Evolutionary conservation across 2,329 filamentous ascomycete genomes (phyloP).

Genomic region (Mycosphaerella arachidis): DNA sequence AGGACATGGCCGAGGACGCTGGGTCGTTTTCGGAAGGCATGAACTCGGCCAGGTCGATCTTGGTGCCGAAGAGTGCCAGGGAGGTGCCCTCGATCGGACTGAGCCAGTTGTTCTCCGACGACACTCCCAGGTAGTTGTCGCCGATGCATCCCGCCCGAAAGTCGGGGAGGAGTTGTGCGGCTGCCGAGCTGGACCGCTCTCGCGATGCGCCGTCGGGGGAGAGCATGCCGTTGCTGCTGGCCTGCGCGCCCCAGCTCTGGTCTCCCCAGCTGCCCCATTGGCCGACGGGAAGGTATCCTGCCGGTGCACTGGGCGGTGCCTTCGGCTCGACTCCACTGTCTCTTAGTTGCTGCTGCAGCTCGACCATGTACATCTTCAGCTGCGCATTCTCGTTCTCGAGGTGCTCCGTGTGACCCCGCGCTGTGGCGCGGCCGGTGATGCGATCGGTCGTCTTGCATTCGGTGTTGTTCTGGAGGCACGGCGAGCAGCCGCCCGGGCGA

Average conservation of each 20-base stretch:
- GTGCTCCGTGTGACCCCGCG: slow-evolving; percentile 71
- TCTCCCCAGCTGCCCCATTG: slow-evolving; percentile 10
- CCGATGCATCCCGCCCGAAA: slow-evolving; percentile 47
- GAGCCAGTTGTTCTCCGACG: slow-evolving; percentile 59
- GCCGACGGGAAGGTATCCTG: slow-evolving; percentile 3
- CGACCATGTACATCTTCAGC: slow-evolving; percentile 62
- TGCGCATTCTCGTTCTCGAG: slow-evolving; percentile 68
- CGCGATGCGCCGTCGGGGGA: neutral
- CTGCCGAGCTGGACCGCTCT: slow-evolving; percentile 3
- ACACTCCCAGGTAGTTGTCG: slow-evolving; percentile 64
- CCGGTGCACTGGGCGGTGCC: slow-evolving; percentile 12
- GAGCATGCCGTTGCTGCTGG: neutral
- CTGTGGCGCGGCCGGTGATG: slow-evolving; percentile 75
- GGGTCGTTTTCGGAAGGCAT: slow-evolving; percentile 63
- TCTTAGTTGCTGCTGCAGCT: slow-evolving; percentile 63
- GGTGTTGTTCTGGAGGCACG: slow-evolving; percentile 70
- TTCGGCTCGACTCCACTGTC: slow-evolving; percentile 56
- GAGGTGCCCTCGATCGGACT: slow-evolving; percentile 72
- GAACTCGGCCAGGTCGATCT: slow-evolving; percentile 73
- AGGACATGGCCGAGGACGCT: slow-evolving; percentile 58
- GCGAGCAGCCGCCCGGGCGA: slow-evolving; percentile 73
- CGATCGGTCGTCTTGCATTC: slow-evolving; percentile 83
- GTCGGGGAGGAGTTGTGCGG: slow-evolving; percentile 36
- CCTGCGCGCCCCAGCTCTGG: slow-evolving; percentile 1
- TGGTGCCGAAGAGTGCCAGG: slow-evolving; percentile 72